Evolutionary conservation across 495 filamentous ascomycete genomes (phyloP).

Genomic region (Penicillium desertorum): DNA sequence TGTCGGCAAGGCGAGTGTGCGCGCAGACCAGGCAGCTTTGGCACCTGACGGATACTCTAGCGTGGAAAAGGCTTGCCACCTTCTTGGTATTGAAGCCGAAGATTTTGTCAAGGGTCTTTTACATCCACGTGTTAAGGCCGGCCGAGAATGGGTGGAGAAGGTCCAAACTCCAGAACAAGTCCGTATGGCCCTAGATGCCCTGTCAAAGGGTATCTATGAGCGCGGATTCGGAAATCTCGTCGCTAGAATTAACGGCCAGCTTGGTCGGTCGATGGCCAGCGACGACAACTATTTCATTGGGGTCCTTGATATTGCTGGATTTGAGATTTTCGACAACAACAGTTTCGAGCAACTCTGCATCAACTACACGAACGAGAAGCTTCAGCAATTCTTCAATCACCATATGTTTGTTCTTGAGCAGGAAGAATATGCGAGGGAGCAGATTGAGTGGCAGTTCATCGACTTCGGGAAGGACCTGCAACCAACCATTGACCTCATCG

Average conservation of each 20-base stretch:
- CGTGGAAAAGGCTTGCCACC: slow-evolving; percentile 72
- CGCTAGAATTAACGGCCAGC: slow-evolving; percentile 82
- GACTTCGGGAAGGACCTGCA: slow-evolving; percentile 97
- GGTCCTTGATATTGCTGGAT: slow-evolving; percentile 97
- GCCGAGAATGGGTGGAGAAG: slow-evolving; percentile 97
- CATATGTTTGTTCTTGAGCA: slow-evolving; percentile 99
- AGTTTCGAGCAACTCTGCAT: slow-evolving; percentile 99
- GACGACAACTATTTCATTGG: slow-evolving; percentile 96
- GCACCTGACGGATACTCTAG: slow-evolving; percentile 67
- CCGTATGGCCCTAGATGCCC: slow-evolving; percentile 80
- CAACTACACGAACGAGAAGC: slow-evolving; percentile 99
- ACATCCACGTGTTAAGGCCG: slow-evolving; percentile 91
- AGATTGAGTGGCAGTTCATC: slow-evolving; percentile 99
- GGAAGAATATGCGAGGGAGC: slow-evolving; percentile 95
- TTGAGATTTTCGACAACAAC: slow-evolving; percentile 98
- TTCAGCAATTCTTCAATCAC: slow-evolving; percentile 99
- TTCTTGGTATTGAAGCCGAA: slow-evolving; percentile 81
- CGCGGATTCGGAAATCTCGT: slow-evolving; percentile 93
- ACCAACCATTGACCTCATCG: slow-evolving; percentile 97
- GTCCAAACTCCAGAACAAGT: slow-evolving; percentile 97
- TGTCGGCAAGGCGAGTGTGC: slow-evolving; percentile 82
- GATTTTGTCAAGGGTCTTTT: slow-evolving; percentile 84
- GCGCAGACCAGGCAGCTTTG: slow-evolving; percentile 86
- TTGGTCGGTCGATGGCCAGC: slow-evolving; percentile 74
- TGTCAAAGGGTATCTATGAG: slow-evolving; percentile 97